Evolutionary conservation across 345 rosid genomes (phyloP).

Genomic region (Ceriops decandra): DNA sequence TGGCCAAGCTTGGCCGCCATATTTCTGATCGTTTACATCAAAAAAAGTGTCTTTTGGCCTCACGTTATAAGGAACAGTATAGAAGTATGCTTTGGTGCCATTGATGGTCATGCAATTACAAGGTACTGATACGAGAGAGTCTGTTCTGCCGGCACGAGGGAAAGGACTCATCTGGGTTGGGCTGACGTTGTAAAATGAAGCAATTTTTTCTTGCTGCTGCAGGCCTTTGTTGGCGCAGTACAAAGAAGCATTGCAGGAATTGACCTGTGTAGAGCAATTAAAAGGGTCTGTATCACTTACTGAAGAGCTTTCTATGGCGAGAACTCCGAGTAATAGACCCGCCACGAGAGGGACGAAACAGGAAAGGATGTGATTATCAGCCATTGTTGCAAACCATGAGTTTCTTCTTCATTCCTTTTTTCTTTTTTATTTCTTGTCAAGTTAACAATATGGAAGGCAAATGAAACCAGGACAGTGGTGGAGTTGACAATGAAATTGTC

Average conservation of each 20-base stretch:
- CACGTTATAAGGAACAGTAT: slow-evolving; percentile 32
- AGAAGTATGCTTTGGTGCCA: slow-evolving; percentile 43
- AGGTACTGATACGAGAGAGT: slow-evolving; percentile 45
- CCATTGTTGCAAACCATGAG: slow-evolving; percentile 17
- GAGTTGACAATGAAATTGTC: background rate
- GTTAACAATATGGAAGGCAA: background rate
- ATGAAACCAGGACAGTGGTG: background rate
- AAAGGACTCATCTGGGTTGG: slow-evolving; percentile 30
- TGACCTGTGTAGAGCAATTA: slow-evolving; percentile 21
- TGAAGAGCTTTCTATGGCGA: background rate
- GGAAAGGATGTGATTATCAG: slow-evolving; percentile 16
- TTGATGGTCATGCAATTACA: slow-evolving; percentile 40
- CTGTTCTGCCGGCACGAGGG: slow-evolving; percentile 14
- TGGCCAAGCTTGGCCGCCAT: slow-evolving; percentile 44
- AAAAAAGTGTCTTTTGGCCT: slow-evolving; percentile 25
- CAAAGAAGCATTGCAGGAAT: slow-evolving; percentile 34
- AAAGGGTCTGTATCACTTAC: slow-evolving; percentile 19
- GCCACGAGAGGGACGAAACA: slow-evolving; percentile 17
- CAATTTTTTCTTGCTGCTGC: slow-evolving; percentile 21
- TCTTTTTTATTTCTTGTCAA: background rate
- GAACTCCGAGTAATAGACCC: slow-evolving; percentile 1
- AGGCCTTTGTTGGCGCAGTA: slow-evolving; percentile 35
- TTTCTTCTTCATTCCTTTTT: too few relatives aligned
- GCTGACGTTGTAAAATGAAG: slow-evolving; percentile 38
- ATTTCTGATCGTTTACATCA: slow-evolving; percentile 27